These are phyloP conservation scores for Aspergillus campestris DNA, from an alignment of 495 filamentous ascomycete genomes.

Conservation along the genomic window DNA sequence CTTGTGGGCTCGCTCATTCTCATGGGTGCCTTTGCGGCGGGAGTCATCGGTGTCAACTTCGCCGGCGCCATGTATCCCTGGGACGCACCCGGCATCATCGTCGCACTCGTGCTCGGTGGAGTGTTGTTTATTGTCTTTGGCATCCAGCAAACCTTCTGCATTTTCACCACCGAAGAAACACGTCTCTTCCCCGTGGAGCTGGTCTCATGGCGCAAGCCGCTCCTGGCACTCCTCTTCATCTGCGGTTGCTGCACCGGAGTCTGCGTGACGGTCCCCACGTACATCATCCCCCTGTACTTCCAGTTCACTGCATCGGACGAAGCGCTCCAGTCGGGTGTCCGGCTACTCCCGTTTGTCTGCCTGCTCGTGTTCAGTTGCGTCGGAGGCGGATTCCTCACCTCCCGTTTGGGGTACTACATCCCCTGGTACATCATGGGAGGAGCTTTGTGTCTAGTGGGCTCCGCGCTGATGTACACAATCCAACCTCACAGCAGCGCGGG, in stretches of 20 bases:
- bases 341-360: slow-evolving; percentile 20
- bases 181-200: slow-evolving; percentile 50
- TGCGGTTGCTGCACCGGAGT: too few relatives aligned
- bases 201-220: neutral
- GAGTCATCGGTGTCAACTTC: slow-evolving; percentile 47
- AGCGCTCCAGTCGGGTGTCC: slow-evolving; percentile 29
- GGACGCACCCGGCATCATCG: slow-evolving; percentile 45
- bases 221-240: too few relatives aligned
- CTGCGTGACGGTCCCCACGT: slow-evolving; percentile 14
- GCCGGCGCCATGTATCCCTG: slow-evolving; percentile 48
- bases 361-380: slow-evolving; percentile 27
- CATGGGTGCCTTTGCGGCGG: slow-evolving; percentile 29
- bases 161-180: slow-evolving; percentile 37
- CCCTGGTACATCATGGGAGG: slow-evolving; percentile 46
- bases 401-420: slow-evolving; percentile 42
- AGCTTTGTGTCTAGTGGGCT: slow-evolving; percentile 37
- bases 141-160: slow-evolving; percentile 42
- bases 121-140: slow-evolving; percentile 41
- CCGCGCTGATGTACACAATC: slow-evolving; percentile 39
- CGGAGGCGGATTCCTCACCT: slow-evolving; percentile 37
- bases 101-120: slow-evolving; percentile 41
- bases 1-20: slow-evolving; percentile 25
- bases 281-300: slow-evolving; percentile 44
- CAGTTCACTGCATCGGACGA: slow-evolving; percentile 31
- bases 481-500: slow-evolving; percentile 16